Conservation (phyloP, 129 eudicot species). For the Smallanthus sonchifolius region DNA sequence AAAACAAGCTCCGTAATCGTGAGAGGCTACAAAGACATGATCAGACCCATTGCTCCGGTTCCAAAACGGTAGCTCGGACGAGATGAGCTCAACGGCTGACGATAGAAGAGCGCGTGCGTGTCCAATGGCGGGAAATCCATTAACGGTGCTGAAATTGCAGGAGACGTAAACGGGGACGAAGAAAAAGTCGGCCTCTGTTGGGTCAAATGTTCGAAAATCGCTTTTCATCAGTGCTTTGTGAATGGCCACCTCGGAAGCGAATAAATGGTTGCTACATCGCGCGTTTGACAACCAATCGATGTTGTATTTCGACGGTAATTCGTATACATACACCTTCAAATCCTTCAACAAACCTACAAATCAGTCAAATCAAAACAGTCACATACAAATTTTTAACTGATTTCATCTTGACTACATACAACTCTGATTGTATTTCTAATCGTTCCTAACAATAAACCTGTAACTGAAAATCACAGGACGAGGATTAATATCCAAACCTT, state of each 20-base stretch:
- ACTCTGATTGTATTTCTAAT: too few species aligned
- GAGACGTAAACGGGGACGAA: constrained; percentile 4
- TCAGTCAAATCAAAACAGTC: neutral
- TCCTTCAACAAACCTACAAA: neutral
- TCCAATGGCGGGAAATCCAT: constrained; percentile 65
- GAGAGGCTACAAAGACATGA: constrained; percentile 69
- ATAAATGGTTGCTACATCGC: constrained; percentile 6
- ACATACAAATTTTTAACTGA: too few species aligned
- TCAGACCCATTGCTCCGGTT: constrained; percentile 57
- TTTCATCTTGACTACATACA: too few species aligned
- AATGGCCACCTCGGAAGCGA: neutral
- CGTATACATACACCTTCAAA: constrained; percentile 1
- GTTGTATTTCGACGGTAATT: neutral
- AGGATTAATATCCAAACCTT: too few species aligned
- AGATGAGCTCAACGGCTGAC: constrained; percentile 41
- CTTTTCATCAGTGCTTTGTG: neutral
- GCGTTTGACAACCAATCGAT: neutral
- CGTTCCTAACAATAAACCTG: too few species aligned
- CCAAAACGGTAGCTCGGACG: constrained; percentile 54
- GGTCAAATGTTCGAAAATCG: neutral
- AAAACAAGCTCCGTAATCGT: constrained; percentile 73
- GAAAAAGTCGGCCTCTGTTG: neutral
- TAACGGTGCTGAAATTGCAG: constrained; percentile 37
- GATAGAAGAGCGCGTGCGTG: constrained; percentile 48
- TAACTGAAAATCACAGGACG: too few species aligned